phyloP scores from a whole-genome alignment of 768 basidiomycete species.

The Russula emetica region DNA sequence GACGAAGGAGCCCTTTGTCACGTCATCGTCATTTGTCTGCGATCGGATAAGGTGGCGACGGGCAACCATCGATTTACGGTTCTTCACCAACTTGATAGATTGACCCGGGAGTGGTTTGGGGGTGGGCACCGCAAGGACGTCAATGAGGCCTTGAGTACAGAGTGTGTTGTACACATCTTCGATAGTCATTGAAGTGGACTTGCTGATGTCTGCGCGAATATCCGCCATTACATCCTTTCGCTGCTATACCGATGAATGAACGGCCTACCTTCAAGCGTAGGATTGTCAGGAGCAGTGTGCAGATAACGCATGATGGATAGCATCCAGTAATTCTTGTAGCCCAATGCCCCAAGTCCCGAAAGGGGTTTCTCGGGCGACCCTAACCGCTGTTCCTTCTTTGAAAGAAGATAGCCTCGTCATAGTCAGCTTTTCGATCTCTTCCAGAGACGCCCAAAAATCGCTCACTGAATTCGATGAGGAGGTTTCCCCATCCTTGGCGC shows the following conservation, averaged over 20 bases:
- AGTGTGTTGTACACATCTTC: constrained; percentile 84
- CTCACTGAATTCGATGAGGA: constrained; percentile 97
- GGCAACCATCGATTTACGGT: constrained; percentile 59
- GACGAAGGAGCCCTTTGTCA: constrained; percentile 52
- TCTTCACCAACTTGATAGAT: constrained; percentile 67
- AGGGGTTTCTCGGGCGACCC: constrained; percentile 97
- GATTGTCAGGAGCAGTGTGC: constrained; percentile 52
- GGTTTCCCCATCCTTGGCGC: constrained; percentile 93
- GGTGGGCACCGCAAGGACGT: constrained; percentile 45
- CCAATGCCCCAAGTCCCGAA: constrained; percentile 84
- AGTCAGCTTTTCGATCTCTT: constrained; percentile 9
- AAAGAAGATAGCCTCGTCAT: constrained; percentile 81
- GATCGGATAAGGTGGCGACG: constrained; percentile 58
- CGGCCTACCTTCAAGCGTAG: constrained; percentile 68
- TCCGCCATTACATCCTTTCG: constrained; percentile 27
- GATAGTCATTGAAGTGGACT: constrained; percentile 82
- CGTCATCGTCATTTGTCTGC: constrained; percentile 46
- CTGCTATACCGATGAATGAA: constrained; percentile 22
- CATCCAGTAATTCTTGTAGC: constrained; percentile 96
- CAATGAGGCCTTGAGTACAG: constrained; percentile 69
- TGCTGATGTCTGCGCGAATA: constrained; percentile 62
- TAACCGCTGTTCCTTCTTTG: constrained; percentile 85
- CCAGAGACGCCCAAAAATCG: constrained; percentile 25
- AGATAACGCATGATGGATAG: constrained; percentile 80
- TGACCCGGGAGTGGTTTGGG: constrained; percentile 71